Conservation (phyloP, 2,329 filamentous ascomycete species). For the Aspergillus neotritici region DNA sequence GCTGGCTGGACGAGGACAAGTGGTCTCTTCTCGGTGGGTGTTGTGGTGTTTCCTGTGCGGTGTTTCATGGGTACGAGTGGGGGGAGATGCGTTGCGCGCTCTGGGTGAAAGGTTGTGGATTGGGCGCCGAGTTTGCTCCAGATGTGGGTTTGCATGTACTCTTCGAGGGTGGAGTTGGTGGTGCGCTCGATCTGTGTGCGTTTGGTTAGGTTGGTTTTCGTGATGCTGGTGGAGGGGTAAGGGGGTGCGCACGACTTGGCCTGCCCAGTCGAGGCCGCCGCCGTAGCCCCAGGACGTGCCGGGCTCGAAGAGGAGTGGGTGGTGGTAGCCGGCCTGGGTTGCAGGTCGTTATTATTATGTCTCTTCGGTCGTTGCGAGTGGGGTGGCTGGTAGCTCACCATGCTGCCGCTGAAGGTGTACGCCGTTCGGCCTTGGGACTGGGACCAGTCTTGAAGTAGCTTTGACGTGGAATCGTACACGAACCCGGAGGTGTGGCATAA, state of each 20-base stretch:
- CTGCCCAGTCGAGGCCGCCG: slow-evolving; percentile 48
- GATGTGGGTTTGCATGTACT: slow-evolving; percentile 42
- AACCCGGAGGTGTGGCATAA: slow-evolving; percentile 7
- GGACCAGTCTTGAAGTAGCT: slow-evolving; percentile 5
- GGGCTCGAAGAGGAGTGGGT: slow-evolving; percentile 47
- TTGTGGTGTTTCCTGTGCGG: not conserved
- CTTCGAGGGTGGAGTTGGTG: slow-evolving; percentile 39
- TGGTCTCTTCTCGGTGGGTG: not conserved
- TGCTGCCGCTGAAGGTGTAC: slow-evolving; percentile 7
- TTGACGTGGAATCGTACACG: slow-evolving; percentile 7
- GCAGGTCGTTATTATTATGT: not conserved
- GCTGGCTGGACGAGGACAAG: slow-evolving; percentile 8
- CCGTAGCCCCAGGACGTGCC: slow-evolving; percentile 49
- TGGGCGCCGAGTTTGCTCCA: slow-evolving; percentile 40
- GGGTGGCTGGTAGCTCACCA: not conserved
- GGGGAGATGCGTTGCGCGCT: not conserved
- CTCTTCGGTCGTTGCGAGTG: not conserved
- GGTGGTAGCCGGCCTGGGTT: slow-evolving; percentile 6
- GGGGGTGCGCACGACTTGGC: slow-evolving; percentile 31
- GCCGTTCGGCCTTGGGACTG: slow-evolving; percentile 4
- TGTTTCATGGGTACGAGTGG: not conserved
- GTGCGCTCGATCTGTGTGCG: slow-evolving; percentile 37
- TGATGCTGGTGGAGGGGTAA: not conserved
- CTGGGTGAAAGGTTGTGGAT: slow-evolving; percentile 13
- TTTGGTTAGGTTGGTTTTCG: not conserved